These are phyloP conservation scores for Fabrea salina DNA, from an alignment of 169 alveolate species.

Conservation along the genomic window DNA sequence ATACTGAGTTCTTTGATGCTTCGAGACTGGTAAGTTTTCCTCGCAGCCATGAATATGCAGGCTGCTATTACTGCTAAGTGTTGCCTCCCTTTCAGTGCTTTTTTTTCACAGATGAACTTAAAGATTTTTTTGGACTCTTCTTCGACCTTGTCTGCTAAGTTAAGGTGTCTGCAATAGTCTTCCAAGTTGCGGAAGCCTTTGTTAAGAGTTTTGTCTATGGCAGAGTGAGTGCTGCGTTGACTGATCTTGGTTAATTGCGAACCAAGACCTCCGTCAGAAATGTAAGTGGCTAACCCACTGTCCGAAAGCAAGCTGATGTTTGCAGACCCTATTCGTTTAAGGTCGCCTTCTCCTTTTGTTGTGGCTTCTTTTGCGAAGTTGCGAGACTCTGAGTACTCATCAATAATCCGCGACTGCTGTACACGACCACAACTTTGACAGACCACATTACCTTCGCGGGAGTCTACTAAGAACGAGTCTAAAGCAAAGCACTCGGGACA, in stretches of 20 bases:
- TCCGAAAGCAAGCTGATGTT: background rate
- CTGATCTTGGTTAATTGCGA: background rate
- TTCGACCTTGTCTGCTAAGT: background rate
- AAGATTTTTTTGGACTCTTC: conserved; percentile 5
- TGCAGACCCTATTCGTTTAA: conserved; percentile 8
- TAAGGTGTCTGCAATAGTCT: background rate
- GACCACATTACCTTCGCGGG: background rate
- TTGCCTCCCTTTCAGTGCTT: background rate
- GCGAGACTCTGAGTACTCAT: background rate
- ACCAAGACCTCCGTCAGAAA: background rate
- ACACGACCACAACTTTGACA: conserved; percentile 22
- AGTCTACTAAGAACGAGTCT: no score
- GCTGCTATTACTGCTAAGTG: background rate
- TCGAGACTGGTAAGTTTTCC: background rate
- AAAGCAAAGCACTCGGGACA: no score
- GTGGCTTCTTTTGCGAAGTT: conserved; percentile 14
- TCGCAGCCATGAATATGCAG: conserved; percentile 1
- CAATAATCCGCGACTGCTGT: background rate
- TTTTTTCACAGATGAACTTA: background rate
- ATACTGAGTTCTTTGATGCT: background rate
- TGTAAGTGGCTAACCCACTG: background rate
- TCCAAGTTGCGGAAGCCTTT: background rate
- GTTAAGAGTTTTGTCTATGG: background rate
- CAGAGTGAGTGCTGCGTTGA: background rate
- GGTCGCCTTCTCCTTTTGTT: conserved; percentile 12